phyloP scores from a whole-genome alignment of 108 stramenopile genomes.

The Nitzschia palea region DNA sequence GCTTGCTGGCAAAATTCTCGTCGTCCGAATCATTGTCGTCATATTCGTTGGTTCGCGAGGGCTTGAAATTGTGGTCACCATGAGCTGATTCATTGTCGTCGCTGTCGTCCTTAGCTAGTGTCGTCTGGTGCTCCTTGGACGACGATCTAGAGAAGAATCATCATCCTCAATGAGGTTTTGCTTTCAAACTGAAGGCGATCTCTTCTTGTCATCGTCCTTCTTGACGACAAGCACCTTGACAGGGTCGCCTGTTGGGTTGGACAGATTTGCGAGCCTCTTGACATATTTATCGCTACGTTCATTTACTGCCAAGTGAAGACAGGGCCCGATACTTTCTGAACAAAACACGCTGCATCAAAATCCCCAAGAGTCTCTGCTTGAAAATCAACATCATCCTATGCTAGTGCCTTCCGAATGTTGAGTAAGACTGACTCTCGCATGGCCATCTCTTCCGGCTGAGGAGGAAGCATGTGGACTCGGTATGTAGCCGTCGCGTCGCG shows the following conservation, averaged over 20 bases:
- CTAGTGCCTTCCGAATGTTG: slow-evolving; percentile 50
- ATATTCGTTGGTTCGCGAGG: slow-evolving; percentile 24
- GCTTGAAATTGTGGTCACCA: slow-evolving; percentile 27
- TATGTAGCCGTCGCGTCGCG: slow-evolving; percentile 87
- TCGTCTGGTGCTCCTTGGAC: slow-evolving; percentile 29
- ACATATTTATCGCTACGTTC: slow-evolving; percentile 87
- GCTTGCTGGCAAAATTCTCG: slow-evolving; percentile 70
- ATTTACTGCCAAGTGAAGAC: slow-evolving; percentile 87
- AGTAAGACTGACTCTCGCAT: slow-evolving; percentile 80
- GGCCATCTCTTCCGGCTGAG: slow-evolving; percentile 80
- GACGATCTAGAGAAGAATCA: slow-evolving; percentile 31
- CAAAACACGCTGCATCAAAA: slow-evolving; percentile 85
- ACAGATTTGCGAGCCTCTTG: slow-evolving; percentile 73
- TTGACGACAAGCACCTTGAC: slow-evolving; percentile 93
- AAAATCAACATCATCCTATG: slow-evolving; percentile 72
- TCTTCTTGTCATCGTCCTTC: slow-evolving; percentile 64
- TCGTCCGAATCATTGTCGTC: slow-evolving; percentile 47
- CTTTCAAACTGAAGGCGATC: slow-evolving; percentile 83
- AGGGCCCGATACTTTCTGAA: slow-evolving; percentile 86
- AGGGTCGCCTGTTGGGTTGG: slow-evolving; percentile 91
- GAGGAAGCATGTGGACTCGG: slow-evolving; percentile 74
- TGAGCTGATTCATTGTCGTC: slow-evolving; percentile 38
- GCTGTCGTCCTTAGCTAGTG: slow-evolving; percentile 44
- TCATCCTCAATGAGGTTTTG: slow-evolving; percentile 89
- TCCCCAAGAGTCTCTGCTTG: slow-evolving; percentile 87